Evolutionary conservation across 768 basidiomycete species (phyloP).

Genomic region (Punctularia strigosozonata): DNA sequence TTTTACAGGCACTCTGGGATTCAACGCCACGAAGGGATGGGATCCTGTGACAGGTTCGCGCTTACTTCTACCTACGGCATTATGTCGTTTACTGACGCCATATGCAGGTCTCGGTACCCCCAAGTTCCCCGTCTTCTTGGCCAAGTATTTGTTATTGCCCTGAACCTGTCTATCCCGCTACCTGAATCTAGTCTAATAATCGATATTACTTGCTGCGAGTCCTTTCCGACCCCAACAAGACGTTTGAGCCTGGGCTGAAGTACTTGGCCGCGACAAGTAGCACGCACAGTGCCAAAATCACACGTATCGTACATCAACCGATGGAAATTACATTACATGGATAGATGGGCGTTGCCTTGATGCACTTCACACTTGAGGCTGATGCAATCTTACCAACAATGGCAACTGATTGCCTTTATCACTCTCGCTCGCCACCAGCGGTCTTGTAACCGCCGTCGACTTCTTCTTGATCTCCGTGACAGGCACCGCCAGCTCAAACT

Average conservation of each 20-base stretch:
- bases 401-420: constrained; percentile 4
- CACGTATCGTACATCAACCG: too few species aligned
- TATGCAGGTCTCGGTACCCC: constrained; percentile 16
- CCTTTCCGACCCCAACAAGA: too few species aligned
- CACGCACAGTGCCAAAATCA: too few species aligned
- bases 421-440: constrained; percentile 1
- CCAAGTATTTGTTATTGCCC: constrained; percentile 5
- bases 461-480: constrained; percentile 21
- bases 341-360: too few species aligned
- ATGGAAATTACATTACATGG: too few species aligned
- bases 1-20: constrained; percentile 14
- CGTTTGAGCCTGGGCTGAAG: too few species aligned
- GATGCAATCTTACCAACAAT: background rate
- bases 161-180: too few species aligned
- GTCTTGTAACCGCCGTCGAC: background rate
- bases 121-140: constrained; percentile 11
- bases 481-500: constrained; percentile 41
- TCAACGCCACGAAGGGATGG: constrained; percentile 18
- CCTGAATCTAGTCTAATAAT: too few species aligned
- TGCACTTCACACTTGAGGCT: too few species aligned
- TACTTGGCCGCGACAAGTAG: too few species aligned
- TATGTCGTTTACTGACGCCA: constrained; percentile 20
- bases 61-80: constrained; percentile 26
- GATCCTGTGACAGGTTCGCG: constrained; percentile 38
- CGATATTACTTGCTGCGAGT: too few species aligned